Conservation (phyloP, 257 asterid species). For the Solanum chilense region DNA sequence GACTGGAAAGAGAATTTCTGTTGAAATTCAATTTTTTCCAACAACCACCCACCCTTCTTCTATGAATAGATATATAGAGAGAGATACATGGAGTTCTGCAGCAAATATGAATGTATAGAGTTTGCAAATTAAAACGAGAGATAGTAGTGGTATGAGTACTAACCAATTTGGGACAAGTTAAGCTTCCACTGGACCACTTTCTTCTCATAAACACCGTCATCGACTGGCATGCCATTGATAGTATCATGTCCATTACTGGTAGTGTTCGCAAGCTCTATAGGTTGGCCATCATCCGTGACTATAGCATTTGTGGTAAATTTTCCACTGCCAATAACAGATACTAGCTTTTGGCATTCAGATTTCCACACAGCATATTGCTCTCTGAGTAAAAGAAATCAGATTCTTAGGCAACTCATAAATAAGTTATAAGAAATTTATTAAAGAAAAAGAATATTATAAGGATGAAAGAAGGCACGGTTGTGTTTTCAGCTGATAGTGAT, state of each 20-base stretch:
- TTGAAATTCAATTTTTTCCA: neutral
- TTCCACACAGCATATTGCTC: slow-evolving; percentile 67
- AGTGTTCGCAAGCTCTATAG: slow-evolving; percentile 23
- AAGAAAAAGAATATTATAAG: neutral
- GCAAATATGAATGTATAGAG: neutral
- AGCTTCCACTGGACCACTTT: slow-evolving; percentile 68
- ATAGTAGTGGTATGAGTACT: neutral
- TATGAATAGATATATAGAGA: neutral
- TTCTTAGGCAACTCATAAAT: neutral
- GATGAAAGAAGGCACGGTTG: neutral
- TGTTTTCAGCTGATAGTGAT: neutral
- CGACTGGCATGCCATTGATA: neutral
- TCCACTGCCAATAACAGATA: slow-evolving; percentile 71
- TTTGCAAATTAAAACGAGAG: neutral
- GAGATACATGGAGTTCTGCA: neutral
- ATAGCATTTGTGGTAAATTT: slow-evolving; percentile 40
- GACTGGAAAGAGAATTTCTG: neutral
- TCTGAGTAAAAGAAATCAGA: slow-evolving; percentile 26
- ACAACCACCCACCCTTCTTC: neutral
- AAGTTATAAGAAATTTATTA: neutral
- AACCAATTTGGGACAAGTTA: slow-evolving; percentile 74
- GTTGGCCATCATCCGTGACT: slow-evolving; percentile 54
- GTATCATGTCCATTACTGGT: neutral
- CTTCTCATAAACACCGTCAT: slow-evolving; percentile 18
- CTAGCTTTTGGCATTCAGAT: slow-evolving; percentile 64